A percentile compares a stretch with the other conserved stretches of the same genome.
Evolutionary conservation across 2,329 filamentous ascomycete genomes (phyloP).

Genomic region (Boeremia lycopersici): DNA sequence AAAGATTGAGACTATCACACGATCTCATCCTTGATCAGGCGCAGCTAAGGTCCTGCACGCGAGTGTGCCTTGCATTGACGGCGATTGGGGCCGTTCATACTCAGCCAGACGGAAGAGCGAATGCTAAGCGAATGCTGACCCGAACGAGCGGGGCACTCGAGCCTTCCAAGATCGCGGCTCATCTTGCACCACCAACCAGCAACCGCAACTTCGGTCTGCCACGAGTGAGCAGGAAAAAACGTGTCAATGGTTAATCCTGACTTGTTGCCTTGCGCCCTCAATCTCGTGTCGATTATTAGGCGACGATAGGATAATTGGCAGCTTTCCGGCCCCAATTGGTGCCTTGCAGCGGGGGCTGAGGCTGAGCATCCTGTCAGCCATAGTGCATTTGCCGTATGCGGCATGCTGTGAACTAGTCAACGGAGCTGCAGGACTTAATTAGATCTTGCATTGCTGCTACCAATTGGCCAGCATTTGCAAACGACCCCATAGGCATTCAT

Average conservation of each 20-base stretch:
- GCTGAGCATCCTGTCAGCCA: conserved; percentile 20
- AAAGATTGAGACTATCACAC: background rate
- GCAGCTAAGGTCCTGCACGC: background rate
- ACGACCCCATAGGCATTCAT: background rate
- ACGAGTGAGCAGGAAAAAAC: background rate
- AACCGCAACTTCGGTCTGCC: conserved; percentile 1
- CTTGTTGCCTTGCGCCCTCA: conserved; percentile 1
- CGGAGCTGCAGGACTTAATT: conserved; percentile 12
- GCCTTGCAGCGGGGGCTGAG: conserved; percentile 26
- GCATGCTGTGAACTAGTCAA: conserved; percentile 16
- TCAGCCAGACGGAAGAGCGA: conserved; percentile 4
- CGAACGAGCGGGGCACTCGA: conserved; percentile 2
- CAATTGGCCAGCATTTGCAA: conserved; percentile 9
- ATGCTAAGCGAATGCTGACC: conserved; percentile 12
- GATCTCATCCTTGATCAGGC: conserved; percentile 4
- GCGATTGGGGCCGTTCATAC: conserved; percentile 3
- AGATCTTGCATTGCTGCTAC: background rate
- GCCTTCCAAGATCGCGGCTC: conserved; percentile 2
- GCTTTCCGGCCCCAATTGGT: conserved; percentile 3
- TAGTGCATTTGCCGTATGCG: conserved; percentile 24
- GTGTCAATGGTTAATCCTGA: background rate
- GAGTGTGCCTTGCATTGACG: conserved; percentile 8
- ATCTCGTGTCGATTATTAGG: background rate
- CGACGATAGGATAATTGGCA: background rate
- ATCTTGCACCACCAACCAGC: conserved; percentile 8